Percentiles rank a stretch among this genome's conserved stretches.
phyloP scores from a whole-genome alignment of 2,329 filamentous ascomycete genomes.

The Pleurostoma richardsiae region DNA sequence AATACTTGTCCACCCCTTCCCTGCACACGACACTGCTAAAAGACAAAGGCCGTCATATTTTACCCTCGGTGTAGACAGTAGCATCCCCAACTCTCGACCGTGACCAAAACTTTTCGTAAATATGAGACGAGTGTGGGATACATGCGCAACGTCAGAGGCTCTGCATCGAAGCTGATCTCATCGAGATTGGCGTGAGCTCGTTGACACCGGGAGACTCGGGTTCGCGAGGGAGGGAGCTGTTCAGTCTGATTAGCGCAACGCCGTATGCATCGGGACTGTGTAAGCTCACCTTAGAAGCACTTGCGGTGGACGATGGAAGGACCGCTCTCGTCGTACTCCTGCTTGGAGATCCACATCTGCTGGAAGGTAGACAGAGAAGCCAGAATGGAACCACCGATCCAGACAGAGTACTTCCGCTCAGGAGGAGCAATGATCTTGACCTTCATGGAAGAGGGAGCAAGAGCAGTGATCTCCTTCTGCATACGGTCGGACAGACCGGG shows the following conservation, averaged over 20 bases:
- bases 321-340: slow-evolving; percentile 99
- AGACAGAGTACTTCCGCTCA: slow-evolving; percentile 99
- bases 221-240: slow-evolving; percentile 12
- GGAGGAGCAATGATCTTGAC: slow-evolving; percentile 99
- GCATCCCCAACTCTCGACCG: slow-evolving; percentile 48
- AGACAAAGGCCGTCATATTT: slow-evolving; percentile 43
- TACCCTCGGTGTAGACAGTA: slow-evolving; percentile 37
- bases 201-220: slow-evolving; percentile 19
- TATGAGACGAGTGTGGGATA: slow-evolving; percentile 47
- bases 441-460: slow-evolving; percentile 99
- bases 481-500: slow-evolving; percentile 99
- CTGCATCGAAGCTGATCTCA: slow-evolving; percentile 37
- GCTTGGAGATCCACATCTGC: slow-evolving; percentile 99
- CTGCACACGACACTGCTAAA: slow-evolving; percentile 38
- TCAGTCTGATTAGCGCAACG: background rate
- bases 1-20: slow-evolving; percentile 42
- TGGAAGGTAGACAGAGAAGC: slow-evolving; percentile 99
- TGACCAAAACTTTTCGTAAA: slow-evolving; percentile 54
- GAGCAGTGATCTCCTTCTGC: slow-evolving; percentile 99
- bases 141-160: slow-evolving; percentile 38
- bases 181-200: slow-evolving; percentile 34
- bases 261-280: background rate
- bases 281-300: slow-evolving; percentile 88
- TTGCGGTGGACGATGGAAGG: slow-evolving; percentile 99
- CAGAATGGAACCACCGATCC: slow-evolving; percentile 99